Evolutionary conservation across 805 yeast genomes (phyloP), one percentile per base, ranked within the genome.

Genomic region (Candida verbasci): DNA sequence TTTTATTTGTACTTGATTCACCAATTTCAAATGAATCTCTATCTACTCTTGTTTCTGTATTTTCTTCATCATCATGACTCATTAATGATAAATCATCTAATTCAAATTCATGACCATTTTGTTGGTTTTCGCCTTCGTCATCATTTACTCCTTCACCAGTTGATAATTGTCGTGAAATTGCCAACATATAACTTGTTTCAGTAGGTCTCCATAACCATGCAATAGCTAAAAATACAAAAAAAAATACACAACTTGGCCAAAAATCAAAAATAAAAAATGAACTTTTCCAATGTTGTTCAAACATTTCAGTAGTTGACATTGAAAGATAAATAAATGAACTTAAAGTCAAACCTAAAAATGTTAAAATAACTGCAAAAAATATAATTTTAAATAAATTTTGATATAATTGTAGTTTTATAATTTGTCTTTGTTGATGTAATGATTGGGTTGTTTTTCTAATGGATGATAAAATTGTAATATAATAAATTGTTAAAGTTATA

Each of bases 131-230:
- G 8, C 46, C 60, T 40, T 71, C 73, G 1, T 55, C 61, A 10
- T 39, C 42, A 21, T 31, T 15, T 9, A 39, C 27, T 4, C 25
- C 29, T 43, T 82, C 86, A 41, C 82, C 93, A 7, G 84, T 83
- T 46, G 96, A 93, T 30, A 93, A 69, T 63, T 93, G 97, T 36
- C 87, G 86, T 2, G 96, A 86, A 44, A 89, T 89, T 9, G 97
- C 97, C 53, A 93, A 76, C 77, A 94, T 82, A 52, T 89, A 85
- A 40, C 96, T 88, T 27, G 95, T 87, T 48, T 84, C 93, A 0
- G 97, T 91, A 37, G 99, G 99, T 60, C 98, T 82, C 98, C 98
- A 93, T 44, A 93, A 76, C 67, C 88, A 78, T 4, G 96, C 86
- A 45, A 93, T 72, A 8, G 88, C 76, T 50, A 82, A 74, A 57